A percentile compares a stretch with the other conserved stretches of the same genome.
Evolutionary conservation across 176 grass and related monocot genomes (phyloP).

Genomic region (Eleusine indica): DNA sequence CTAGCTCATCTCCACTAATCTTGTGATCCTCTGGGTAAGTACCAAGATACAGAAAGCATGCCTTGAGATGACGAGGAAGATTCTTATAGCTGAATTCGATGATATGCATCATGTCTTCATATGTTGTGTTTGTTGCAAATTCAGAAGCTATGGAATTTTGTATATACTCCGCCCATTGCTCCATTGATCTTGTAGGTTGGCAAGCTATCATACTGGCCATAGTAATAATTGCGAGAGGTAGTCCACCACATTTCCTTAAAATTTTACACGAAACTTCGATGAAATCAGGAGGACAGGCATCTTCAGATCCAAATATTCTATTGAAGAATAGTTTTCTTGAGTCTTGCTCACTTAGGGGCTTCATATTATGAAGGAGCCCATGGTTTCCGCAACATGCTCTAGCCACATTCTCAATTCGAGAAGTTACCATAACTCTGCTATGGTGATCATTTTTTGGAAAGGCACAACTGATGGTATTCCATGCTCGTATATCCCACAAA

Average conservation of each 20-base stretch:
- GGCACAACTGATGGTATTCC: neutral
- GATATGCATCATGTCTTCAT: slow-evolving; percentile 8
- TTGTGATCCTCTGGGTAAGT: too few relatives aligned
- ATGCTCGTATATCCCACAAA: neutral
- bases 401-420: neutral
- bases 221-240: slow-evolving; percentile 31
- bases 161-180: slow-evolving; percentile 8
- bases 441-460: neutral
- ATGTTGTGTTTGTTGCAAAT: neutral
- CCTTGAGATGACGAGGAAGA: slow-evolving; percentile 27
- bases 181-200: neutral
- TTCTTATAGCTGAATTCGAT: slow-evolving; percentile 34
- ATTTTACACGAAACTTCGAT: neutral
- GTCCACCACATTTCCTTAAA: slow-evolving; percentile 9
- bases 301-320: neutral
- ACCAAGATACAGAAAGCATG: slow-evolving; percentile 43
- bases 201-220: slow-evolving; percentile 27
- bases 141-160: neutral
- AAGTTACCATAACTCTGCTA: slow-evolving; percentile 8
- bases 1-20: slow-evolving; percentile 17
- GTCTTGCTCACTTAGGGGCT: neutral
- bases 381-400: neutral
- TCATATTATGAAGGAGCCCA: slow-evolving; percentile 1
- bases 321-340: neutral
- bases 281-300: neutral